Evolutionary conservation across 257 asterid species (phyloP).

Genomic region (Lavandula angustifolia): DNA sequence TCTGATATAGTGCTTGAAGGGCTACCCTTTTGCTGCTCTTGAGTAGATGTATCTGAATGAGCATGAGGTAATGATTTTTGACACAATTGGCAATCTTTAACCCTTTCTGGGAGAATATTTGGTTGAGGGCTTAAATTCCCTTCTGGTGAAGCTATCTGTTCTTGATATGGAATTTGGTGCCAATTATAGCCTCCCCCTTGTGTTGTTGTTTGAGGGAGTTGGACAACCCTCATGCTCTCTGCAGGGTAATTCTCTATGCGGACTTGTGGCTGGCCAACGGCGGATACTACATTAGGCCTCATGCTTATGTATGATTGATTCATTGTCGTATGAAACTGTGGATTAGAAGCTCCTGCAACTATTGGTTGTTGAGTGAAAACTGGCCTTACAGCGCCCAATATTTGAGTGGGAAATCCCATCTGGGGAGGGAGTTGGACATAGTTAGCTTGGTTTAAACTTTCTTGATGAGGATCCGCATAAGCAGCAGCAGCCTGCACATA

Average conservation of each 20-base stretch:
- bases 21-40: constrained; percentile 49
- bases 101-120: constrained; percentile 18
- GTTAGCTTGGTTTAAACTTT: constrained; percentile 44
- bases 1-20: constrained; percentile 53
- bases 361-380: constrained; percentile 56
- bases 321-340: constrained; percentile 72
- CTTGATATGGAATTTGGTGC: constrained; percentile 39
- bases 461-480: constrained; percentile 59
- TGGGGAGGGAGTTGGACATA: constrained; percentile 63
- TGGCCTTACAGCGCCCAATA: constrained; percentile 54
- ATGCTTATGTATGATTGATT: constrained; percentile 58
- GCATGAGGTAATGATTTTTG: constrained; percentile 91
- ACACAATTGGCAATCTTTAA: constrained; percentile 72
- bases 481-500: constrained; percentile 38
- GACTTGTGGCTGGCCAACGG: constrained; percentile 54
- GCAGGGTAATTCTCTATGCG: constrained; percentile 58
- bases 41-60: constrained; percentile 83
- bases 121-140: constrained; percentile 41
- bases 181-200: constrained; percentile 58
- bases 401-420: constrained; percentile 65
- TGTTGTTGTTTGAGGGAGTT: constrained; percentile 33
- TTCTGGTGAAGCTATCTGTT: constrained; percentile 47
- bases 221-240: constrained; percentile 62
- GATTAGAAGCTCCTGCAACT: constrained; percentile 47
- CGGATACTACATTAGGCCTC: constrained; percentile 49